Evolutionary conservation across 176 grass and related monocot species (phyloP).

Genomic region (Lolium multiflorum): DNA sequence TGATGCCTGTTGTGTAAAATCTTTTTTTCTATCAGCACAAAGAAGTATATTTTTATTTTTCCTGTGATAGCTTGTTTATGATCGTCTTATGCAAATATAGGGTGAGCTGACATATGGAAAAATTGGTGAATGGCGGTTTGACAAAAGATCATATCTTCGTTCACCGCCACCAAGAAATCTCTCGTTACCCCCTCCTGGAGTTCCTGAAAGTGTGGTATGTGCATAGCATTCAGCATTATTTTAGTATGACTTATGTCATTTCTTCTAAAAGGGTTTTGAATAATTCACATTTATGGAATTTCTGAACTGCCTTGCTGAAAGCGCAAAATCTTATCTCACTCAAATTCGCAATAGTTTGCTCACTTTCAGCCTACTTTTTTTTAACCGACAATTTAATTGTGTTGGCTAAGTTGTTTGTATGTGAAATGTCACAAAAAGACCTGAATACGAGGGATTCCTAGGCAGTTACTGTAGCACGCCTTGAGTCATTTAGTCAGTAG

Average conservation of each 20-base stretch:
- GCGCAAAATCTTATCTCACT: background rate
- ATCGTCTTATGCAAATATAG: conserved; percentile 49
- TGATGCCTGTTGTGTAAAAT: conserved; percentile 32
- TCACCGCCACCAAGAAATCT: conserved; percentile 93
- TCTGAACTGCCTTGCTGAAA: conserved; percentile 16
- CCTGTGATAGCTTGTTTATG: conserved; percentile 15
- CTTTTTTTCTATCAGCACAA: background rate
- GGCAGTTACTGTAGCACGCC: background rate
- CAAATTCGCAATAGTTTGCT: background rate
- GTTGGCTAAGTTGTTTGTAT: background rate
- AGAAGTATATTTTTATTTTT: conserved; percentile 14
- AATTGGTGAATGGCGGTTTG: conserved; percentile 93
- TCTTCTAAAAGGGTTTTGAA: background rate
- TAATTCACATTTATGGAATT: conserved; percentile 24
- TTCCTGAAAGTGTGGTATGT: conserved; percentile 99
- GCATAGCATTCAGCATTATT: background rate
- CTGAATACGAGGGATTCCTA: background rate
- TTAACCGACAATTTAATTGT: background rate
- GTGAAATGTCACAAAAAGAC: conserved; percentile 2
- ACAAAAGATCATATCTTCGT: conserved; percentile 90
- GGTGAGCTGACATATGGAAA: conserved; percentile 93
- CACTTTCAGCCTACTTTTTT: background rate
- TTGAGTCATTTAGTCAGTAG: background rate
- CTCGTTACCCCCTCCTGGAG: conserved; percentile 82
- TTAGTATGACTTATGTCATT: background rate